These are phyloP conservation scores for Exophiala aquamarina DNA, from an alignment of 2,329 filamentous ascomycete genomes.

Conservation along the genomic window DNA sequence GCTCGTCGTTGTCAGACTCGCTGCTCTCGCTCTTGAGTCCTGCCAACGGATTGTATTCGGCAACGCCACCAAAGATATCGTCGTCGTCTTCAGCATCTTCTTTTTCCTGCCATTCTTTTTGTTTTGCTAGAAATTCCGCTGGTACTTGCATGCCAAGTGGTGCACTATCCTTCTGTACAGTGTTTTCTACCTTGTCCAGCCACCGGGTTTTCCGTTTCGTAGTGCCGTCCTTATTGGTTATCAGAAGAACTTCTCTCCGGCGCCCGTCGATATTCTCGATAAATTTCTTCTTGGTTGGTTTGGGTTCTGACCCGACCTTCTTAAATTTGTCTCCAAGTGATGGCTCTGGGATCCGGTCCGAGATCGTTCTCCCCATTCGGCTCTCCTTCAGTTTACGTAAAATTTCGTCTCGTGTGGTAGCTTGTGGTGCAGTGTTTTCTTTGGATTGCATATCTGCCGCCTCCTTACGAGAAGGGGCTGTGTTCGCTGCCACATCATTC, in stretches of 20 bases:
- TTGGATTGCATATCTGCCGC: slow-evolving; percentile 25
- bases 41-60: slow-evolving; percentile 61
- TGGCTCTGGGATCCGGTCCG: slow-evolving; percentile 47
- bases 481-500: slow-evolving; percentile 30
- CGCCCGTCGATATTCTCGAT: slow-evolving; percentile 51
- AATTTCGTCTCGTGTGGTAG: slow-evolving; percentile 60
- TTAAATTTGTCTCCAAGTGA: slow-evolving; percentile 56
- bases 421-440: slow-evolving; percentile 32
- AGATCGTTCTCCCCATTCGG: slow-evolving; percentile 33
- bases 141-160: slow-evolving; percentile 54
- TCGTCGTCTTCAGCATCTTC: slow-evolving; percentile 46
- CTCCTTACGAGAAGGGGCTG: slow-evolving; percentile 13
- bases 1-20: slow-evolving; percentile 37
- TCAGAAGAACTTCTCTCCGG: slow-evolving; percentile 58
- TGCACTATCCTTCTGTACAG: slow-evolving; percentile 43
- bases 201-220: slow-evolving; percentile 63
- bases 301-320: slow-evolving; percentile 45
- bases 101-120: slow-evolving; percentile 30
- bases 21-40: slow-evolving; percentile 51
- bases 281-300: slow-evolving; percentile 47
- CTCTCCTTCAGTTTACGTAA: slow-evolving; percentile 59
- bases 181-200: slow-evolving; percentile 35
- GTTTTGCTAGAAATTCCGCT: slow-evolving; percentile 39
- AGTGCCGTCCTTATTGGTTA: slow-evolving; percentile 59
- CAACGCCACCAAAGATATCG: slow-evolving; percentile 63